Evolutionary conservation across 2,329 filamentous ascomycete genomes (phyloP).

Genomic region (Pseudopithomyces maydicus): DNA sequence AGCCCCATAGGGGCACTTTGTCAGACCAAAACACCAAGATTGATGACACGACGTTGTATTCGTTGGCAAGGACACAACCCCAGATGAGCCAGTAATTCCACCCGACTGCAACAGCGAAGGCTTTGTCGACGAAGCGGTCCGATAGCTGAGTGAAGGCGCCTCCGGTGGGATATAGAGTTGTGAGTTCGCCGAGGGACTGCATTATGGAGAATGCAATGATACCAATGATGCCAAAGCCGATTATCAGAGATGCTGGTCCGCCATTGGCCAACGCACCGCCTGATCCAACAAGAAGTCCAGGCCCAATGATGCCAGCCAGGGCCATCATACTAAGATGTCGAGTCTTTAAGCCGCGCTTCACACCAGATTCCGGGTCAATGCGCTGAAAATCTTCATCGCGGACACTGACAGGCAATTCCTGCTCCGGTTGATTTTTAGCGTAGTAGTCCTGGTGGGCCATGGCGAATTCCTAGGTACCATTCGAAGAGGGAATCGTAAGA

Average conservation of each 20-base stretch:
- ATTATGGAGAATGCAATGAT: slow-evolving; percentile 69
- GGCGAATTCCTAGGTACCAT: background rate
- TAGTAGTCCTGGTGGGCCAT: slow-evolving; percentile 9
- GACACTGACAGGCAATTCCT: slow-evolving; percentile 5
- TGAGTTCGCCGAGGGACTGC: slow-evolving; percentile 75
- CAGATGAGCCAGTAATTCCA: slow-evolving; percentile 60
- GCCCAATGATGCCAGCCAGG: slow-evolving; percentile 63
- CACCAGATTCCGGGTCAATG: slow-evolving; percentile 65
- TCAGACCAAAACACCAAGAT: slow-evolving; percentile 71
- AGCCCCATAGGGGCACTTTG: slow-evolving; percentile 47
- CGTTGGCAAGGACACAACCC: slow-evolving; percentile 69
- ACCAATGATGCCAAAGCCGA: slow-evolving; percentile 74
- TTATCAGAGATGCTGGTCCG: slow-evolving; percentile 73
- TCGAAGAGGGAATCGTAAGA: background rate
- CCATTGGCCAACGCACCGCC: slow-evolving; percentile 71
- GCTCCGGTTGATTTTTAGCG: slow-evolving; percentile 1
- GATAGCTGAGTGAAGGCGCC: slow-evolving; percentile 60
- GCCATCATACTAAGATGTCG: slow-evolving; percentile 66
- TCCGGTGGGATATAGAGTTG: slow-evolving; percentile 71
- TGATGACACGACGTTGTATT: slow-evolving; percentile 71
- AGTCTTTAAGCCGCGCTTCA: slow-evolving; percentile 72
- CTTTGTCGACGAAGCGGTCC: slow-evolving; percentile 19
- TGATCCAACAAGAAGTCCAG: slow-evolving; percentile 73
- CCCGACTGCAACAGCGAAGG: slow-evolving; percentile 29
- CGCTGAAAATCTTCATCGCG: slow-evolving; percentile 34